These are phyloP conservation scores for Leccinum fuscescens DNA, from an alignment of 1,284 basidiomycete genomes.

Conservation along the genomic window DNA sequence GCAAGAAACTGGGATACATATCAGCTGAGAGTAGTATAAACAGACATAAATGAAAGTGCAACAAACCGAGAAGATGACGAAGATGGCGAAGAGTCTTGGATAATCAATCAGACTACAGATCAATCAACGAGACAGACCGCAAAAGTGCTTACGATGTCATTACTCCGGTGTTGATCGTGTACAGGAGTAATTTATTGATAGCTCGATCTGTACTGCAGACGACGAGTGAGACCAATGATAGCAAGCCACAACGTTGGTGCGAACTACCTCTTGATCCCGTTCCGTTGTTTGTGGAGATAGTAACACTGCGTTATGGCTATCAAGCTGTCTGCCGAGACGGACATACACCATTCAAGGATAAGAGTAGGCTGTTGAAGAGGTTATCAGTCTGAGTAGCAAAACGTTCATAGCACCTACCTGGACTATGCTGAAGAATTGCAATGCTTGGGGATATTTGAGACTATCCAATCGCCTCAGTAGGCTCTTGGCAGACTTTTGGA, in stretches of 20 bases:
- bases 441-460: not conserved
- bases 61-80: not conserved
- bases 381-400: not conserved
- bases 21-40: not conserved
- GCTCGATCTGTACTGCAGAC: constrained; percentile 8
- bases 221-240: not conserved
- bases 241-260: not conserved
- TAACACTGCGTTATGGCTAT: constrained; percentile 12
- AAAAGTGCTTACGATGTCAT: constrained; percentile 8
- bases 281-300: constrained; percentile 7
- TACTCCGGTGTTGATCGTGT: constrained; percentile 14
- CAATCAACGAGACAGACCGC: not conserved
- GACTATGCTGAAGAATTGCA: constrained; percentile 1
- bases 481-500: not conserved
- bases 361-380: constrained; percentile 5
- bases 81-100: not conserved
- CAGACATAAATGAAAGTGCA: not conserved
- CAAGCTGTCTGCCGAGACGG: not conserved
- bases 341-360: constrained; percentile 9
- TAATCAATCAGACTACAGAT: not conserved
- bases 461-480: not conserved
- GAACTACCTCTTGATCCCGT: constrained; percentile 9
- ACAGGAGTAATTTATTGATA: constrained; percentile 11
- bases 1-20: not conserved
- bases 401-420: not conserved